Base-by-base conservation (phyloP, 352 stramenopile species). In the Pythium guiyangense region DNA sequence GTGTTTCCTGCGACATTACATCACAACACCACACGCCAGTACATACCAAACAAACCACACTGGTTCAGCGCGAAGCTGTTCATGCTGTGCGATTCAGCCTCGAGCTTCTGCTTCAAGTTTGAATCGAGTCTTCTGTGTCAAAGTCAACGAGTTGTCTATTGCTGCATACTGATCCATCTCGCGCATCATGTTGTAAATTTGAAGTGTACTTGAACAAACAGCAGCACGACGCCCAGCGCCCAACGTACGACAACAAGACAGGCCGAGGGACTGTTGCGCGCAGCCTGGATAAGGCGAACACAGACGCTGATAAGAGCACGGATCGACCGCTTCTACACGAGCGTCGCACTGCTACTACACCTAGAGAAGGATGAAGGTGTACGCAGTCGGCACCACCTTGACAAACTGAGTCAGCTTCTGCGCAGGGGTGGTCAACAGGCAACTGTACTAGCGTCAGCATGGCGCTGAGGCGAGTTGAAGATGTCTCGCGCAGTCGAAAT, bases 1-100 rank as follows among this genome's bases (percentile, higher is more conserved):
- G 35, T 53, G 3, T 14, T 53, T 4, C 48, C 48, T 8, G 37
- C 29, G 29, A 53, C 26, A 43, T 53, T 25, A 4, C 20, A 27
- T 4, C 31, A 18, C 27, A 43, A 43, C 29, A 53, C 48, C 3
- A 53, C 48, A 1, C 48, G 25, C 2, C 31, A 43, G 26, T 53
- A 27, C 48, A 53, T 53, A 27, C 48, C 48, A 4, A 25, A 53
- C 48, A 53, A 53, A 25, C 48, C 48, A 11, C 15, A 53, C 31
- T 25, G n/a, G 26, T 53, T 20, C 15, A 25, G 29, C 3, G 39
- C 48, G 3, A 53, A 53, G 2, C 27, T 51, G 6, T 22, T 22
- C 22, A 37, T 51, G 46, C 12, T 31, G 5, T 51, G 46, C 18
- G 46, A 39, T 44, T 35, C 29, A 11, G 29, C 27, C 6, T 29